These are phyloP conservation scores for Nothophytophthora sp. DNA, from an alignment of 352 stramenopile genomes.

Conservation along the genomic window DNA sequence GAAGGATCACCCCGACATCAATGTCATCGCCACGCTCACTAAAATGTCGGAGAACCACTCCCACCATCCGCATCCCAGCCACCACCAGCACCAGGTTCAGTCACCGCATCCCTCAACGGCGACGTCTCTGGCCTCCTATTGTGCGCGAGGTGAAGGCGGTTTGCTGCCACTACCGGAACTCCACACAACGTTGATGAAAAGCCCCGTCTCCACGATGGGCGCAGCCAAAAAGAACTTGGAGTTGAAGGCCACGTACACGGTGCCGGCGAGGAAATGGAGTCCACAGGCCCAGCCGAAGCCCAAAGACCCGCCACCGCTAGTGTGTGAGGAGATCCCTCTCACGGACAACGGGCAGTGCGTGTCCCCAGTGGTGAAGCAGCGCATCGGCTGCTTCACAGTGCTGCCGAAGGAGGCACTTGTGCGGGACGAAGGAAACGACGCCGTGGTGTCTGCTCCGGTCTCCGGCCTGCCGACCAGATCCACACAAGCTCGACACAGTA, in stretches of 20 bases:
- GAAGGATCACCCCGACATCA: conserved; percentile 45
- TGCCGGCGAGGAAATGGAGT: conserved; percentile 63
- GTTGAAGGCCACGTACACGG: conserved; percentile 61
- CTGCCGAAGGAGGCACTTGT: conserved; percentile 56
- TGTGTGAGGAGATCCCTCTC: conserved; percentile 60
- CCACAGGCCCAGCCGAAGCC: conserved; percentile 40
- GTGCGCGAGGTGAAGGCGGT: conserved; percentile 38
- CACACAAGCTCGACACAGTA: conserved; percentile 13
- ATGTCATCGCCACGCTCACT: conserved; percentile 73
- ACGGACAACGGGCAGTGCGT: conserved; percentile 58
- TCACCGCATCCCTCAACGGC: conserved; percentile 6
- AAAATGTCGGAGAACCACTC: conserved; percentile 66
- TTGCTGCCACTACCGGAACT: conserved; percentile 38
- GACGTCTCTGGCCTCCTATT: conserved; percentile 33
- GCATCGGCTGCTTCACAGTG: conserved; percentile 39
- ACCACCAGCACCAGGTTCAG: conserved; percentile 3
- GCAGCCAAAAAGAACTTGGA: conserved; percentile 70
- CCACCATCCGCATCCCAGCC: conserved; percentile 21
- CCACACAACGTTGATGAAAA: conserved; percentile 67
- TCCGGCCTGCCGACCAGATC: conserved; percentile 1
- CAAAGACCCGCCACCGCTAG: conserved; percentile 50
- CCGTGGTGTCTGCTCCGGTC: conserved; percentile 3
- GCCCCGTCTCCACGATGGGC: conserved; percentile 33
- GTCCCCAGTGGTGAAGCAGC: conserved; percentile 44
- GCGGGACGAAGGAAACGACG: conserved; percentile 36